A percentile compares a stretch with the other conserved stretches of the same genome.
These are phyloP conservation scores for Flaveria sonorensis DNA, from an alignment of 129 eudicot genomes.

Conservation along the genomic window DNA sequence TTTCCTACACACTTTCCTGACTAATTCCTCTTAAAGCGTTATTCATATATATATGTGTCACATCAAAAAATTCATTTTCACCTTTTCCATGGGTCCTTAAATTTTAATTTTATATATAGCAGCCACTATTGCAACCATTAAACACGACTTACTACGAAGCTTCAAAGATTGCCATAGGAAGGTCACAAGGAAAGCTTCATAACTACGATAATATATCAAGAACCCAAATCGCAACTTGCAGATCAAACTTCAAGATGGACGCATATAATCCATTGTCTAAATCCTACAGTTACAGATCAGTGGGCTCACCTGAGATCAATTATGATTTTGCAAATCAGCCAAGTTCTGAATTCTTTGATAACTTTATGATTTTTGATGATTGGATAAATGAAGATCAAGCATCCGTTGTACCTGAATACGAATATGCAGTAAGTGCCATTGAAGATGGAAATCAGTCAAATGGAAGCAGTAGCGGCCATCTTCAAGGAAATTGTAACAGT, in stretches of 20 bases:
- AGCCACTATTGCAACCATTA: slow-evolving; percentile 46
- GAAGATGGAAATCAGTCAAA: slow-evolving; percentile 31
- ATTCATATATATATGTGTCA: neutral
- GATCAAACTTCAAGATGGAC: slow-evolving; percentile 25
- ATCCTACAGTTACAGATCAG: slow-evolving; percentile 34
- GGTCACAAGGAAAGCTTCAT: slow-evolving; percentile 46
- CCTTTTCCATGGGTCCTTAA: slow-evolving; percentile 24
- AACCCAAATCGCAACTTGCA: slow-evolving; percentile 15
- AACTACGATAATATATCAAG: slow-evolving; percentile 21
- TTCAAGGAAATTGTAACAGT: slow-evolving; percentile 45
- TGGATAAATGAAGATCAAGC: slow-evolving; percentile 47
- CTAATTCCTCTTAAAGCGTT: neutral
- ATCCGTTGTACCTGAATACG: slow-evolving; percentile 39
- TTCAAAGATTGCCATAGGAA: slow-evolving; percentile 53
- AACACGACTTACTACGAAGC: slow-evolving; percentile 55
- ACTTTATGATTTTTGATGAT: slow-evolving; percentile 43
- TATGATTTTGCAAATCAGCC: slow-evolving; percentile 38
- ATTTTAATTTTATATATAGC: slow-evolving; percentile 10
- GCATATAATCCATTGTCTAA: slow-evolving; percentile 33
- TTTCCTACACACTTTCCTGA: slow-evolving; percentile 38
- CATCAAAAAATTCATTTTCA: slow-evolving; percentile 29
- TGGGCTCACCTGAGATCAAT: slow-evolving; percentile 42
- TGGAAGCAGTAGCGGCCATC: slow-evolving; percentile 38
- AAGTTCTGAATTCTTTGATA: slow-evolving; percentile 49
- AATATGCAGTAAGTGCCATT: neutral